A percentile compares a stretch with the other conserved stretches of the same genome.
phyloP scores from a whole-genome alignment of 306 rosid species.

The Prunus mira region DNA sequence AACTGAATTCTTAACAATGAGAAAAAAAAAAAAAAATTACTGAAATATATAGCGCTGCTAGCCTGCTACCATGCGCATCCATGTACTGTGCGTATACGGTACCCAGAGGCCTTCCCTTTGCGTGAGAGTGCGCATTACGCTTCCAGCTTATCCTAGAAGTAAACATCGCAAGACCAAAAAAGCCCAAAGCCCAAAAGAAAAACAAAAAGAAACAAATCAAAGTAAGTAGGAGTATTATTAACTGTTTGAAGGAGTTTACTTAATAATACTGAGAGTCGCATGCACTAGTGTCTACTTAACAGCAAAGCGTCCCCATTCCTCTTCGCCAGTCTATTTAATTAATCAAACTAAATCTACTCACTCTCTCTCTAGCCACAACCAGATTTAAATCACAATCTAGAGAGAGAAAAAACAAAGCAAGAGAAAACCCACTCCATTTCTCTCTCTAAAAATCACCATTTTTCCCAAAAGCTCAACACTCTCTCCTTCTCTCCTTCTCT shows the following conservation, averaged over 20 bases:
- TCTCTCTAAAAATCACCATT: slow-evolving; percentile 21
- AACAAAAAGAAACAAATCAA: not conserved
- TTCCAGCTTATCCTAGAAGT: slow-evolving; percentile 21
- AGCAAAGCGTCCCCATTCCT: slow-evolving; percentile 30
- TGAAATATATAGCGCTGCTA: not conserved
- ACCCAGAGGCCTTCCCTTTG: slow-evolving; percentile 3
- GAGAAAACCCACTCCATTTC: not conserved
- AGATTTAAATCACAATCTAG: slow-evolving; percentile 56
- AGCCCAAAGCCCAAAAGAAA: slow-evolving; percentile 2
- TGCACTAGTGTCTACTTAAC: slow-evolving; percentile 41
- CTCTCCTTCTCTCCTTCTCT: slow-evolving; percentile 26
- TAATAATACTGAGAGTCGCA: not conserved
- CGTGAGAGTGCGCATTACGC: slow-evolving; percentile 48
- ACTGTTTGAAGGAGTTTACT: not conserved
- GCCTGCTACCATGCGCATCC: slow-evolving; percentile 24
- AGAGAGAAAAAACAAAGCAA: slow-evolving; percentile 38
- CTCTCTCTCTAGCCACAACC: slow-evolving; percentile 24
- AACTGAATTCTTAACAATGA: no score
- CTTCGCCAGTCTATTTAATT: slow-evolving; percentile 1
- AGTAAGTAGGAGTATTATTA: not conserved
- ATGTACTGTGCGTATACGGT: slow-evolving; percentile 15
- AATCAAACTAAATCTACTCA: slow-evolving; percentile 21
- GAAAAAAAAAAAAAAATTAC: no score
- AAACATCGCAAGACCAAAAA: not conserved
- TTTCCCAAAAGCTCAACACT: slow-evolving; percentile 22